Percentiles rank a stretch among this genome's conserved stretches.
These are phyloP conservation scores for Pleurotus cornucopiae DNA, from an alignment of 768 basidiomycete genomes.

Conservation along the genomic window DNA sequence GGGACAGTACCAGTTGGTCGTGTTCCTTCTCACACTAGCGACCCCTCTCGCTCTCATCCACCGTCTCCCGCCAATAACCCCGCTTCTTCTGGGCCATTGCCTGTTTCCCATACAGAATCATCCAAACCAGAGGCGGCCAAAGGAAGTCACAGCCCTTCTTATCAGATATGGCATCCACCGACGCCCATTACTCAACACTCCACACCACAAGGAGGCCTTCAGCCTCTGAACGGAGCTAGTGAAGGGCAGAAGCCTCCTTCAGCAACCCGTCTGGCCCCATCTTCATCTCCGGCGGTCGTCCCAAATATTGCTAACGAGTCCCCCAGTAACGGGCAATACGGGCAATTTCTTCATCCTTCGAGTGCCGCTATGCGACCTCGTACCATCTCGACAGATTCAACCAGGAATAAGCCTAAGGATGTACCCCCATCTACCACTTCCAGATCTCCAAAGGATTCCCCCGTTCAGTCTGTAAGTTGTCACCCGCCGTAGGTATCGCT, in stretches of 20 bases:
- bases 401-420: background rate
- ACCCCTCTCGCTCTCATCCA: background rate
- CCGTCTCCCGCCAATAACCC: background rate
- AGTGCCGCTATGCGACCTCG: constrained; percentile 1
- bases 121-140: background rate
- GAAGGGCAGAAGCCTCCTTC: background rate
- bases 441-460: background rate
- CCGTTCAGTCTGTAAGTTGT: background rate
- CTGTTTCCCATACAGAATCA: background rate
- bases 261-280: background rate
- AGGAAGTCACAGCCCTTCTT: background rate
- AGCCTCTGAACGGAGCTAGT: background rate
- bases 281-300: background rate
- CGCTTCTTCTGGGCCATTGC: background rate
- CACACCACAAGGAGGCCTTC: background rate
- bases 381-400: background rate
- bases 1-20: background rate
- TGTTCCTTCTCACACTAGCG: background rate
- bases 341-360: constrained; percentile 1
- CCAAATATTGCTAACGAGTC: background rate
- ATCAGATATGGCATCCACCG: constrained; percentile 3
- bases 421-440: background rate
- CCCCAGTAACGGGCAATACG: background rate
- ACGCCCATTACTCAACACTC: constrained; percentile 5
- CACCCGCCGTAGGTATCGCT: background rate